phyloP scores from a whole-genome alignment of 2,329 filamentous ascomycete genomes.

The Pseudopyricularia javanii region DNA sequence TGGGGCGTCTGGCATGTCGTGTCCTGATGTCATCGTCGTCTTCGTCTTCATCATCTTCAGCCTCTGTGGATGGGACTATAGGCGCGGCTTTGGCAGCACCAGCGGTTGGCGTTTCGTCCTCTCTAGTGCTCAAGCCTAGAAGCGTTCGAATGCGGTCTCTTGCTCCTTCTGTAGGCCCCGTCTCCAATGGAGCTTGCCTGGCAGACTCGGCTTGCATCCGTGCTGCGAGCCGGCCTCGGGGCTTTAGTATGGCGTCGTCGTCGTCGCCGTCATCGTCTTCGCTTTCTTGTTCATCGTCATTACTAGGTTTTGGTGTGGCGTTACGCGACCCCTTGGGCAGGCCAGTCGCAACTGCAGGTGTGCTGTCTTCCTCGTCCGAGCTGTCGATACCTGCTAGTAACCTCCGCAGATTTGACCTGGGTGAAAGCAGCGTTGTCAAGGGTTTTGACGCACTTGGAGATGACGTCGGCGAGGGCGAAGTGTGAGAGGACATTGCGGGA shows the following conservation, averaged over 20 bases:
- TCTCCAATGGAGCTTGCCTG: constrained; percentile 9
- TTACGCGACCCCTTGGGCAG: neutral
- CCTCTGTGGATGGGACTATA: neutral
- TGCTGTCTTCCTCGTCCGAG: constrained; percentile 15
- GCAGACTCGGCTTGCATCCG: constrained; percentile 37
- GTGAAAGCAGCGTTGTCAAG: constrained; percentile 31
- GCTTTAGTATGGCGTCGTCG: constrained; percentile 39
- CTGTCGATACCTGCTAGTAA: constrained; percentile 16
- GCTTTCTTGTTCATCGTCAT: constrained; percentile 5
- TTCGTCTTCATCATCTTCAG: constrained; percentile 9
- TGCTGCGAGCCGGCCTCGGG: constrained; percentile 52
- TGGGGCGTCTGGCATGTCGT: constrained; percentile 11
- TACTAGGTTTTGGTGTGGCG: neutral
- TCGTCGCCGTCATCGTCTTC: constrained; percentile 23
- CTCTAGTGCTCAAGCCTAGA: constrained; percentile 15
- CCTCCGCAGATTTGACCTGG: constrained; percentile 41
- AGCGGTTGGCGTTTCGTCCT: constrained; percentile 10
- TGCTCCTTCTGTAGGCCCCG: constrained; percentile 17
- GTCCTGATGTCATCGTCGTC: constrained; percentile 15
- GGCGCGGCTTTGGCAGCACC: neutral
- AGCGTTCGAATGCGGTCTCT: constrained; percentile 30
- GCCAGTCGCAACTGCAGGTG: neutral
- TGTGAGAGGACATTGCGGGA: constrained; percentile 33
- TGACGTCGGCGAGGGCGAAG: constrained; percentile 34
- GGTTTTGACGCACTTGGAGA: constrained; percentile 28